phyloP scores from a whole-genome alignment of 2,329 filamentous ascomycete genomes.

The Myrmaecium sp. region DNA sequence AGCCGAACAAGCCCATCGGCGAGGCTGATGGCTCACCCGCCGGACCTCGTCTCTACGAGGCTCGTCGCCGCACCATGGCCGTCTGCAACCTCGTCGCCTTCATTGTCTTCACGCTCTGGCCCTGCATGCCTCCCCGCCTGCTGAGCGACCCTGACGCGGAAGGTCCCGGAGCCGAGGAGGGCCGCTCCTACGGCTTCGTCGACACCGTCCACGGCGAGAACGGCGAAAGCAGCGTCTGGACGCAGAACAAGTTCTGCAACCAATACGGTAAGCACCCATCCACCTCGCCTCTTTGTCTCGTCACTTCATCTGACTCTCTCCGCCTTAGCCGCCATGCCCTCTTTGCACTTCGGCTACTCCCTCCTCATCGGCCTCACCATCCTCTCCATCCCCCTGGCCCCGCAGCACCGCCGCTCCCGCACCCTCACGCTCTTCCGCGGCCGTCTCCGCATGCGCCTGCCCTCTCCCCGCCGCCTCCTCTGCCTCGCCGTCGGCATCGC shows the following conservation, averaged over 20 bases:
- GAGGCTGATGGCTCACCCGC: conserved; percentile 24
- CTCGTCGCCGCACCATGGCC: conserved; percentile 38
- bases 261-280: conserved; percentile 42
- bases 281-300: neutral
- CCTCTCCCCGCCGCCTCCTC: conserved; percentile 32
- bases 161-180: conserved; percentile 38
- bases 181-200: conserved; percentile 42
- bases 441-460: conserved; percentile 21
- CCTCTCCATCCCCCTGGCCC: conserved; percentile 44
- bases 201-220: conserved; percentile 40
- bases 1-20: conserved; percentile 20
- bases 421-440: conserved; percentile 12
- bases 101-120: conserved; percentile 41
- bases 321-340: conserved; percentile 50
- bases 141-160: conserved; percentile 35
- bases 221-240: conserved; percentile 53
- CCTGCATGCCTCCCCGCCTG: conserved; percentile 43
- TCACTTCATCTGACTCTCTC: neutral
- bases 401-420: conserved; percentile 30
- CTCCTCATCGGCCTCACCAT: conserved; percentile 56
- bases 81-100: conserved; percentile 43
- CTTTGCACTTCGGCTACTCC: conserved; percentile 59
- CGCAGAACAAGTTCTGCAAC: conserved; percentile 56
- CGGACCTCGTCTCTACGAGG: conserved; percentile 37
- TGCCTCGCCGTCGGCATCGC: conserved; percentile 38